phyloP scores from a whole-genome alignment of 2,329 filamentous ascomycete species.

The Epichloe hybrida region DNA sequence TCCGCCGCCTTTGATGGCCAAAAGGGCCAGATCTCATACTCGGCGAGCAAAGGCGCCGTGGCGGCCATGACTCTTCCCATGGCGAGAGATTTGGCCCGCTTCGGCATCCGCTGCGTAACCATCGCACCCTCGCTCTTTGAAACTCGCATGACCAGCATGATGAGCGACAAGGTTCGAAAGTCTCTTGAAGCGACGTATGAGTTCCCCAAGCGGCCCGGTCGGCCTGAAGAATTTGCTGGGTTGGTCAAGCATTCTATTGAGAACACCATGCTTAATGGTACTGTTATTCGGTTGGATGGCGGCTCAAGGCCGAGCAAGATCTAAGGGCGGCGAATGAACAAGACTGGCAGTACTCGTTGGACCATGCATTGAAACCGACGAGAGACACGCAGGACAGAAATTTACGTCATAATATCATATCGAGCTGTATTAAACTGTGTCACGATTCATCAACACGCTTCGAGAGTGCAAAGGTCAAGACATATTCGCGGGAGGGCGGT shows the following conservation, averaged over 20 bases:
- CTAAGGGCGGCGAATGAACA: slow-evolving; percentile 19
- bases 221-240: slow-evolving; percentile 56
- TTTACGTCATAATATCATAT: too few species aligned
- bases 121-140: slow-evolving; percentile 67
- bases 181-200: slow-evolving; percentile 58
- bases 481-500: too few species aligned
- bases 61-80: slow-evolving; percentile 63
- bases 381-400: too few species aligned
- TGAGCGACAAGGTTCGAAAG: slow-evolving; percentile 55
- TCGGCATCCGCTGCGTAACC: slow-evolving; percentile 62
- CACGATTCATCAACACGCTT: too few species aligned
- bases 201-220: slow-evolving; percentile 55
- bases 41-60: slow-evolving; percentile 66
- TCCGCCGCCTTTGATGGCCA: slow-evolving; percentile 72
- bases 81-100: slow-evolving; percentile 58
- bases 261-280: slow-evolving; percentile 66
- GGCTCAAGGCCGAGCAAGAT: slow-evolving; percentile 63
- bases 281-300: slow-evolving; percentile 60
- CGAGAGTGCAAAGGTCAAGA: too few species aligned
- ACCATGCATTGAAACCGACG: too few species aligned
- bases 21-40: slow-evolving; percentile 64
- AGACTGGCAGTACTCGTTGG: too few species aligned
- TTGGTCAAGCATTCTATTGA: slow-evolving; percentile 56
- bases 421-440: too few species aligned
- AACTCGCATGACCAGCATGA: slow-evolving; percentile 57